phyloP scores from a whole-genome alignment of 176 grass and related monocot genomes.

The Dendrocalamus sinicus region DNA sequence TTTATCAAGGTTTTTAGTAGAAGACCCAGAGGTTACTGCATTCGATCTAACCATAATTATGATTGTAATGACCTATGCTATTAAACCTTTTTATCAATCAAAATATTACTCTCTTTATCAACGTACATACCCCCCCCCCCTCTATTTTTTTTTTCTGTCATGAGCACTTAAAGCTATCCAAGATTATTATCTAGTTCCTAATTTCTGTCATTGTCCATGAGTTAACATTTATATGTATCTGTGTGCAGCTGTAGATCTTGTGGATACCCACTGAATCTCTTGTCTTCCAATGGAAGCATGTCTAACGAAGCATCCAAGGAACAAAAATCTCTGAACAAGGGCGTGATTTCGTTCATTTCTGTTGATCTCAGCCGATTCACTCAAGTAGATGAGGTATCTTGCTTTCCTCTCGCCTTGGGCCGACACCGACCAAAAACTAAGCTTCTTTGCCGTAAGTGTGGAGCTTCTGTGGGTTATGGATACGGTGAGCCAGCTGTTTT shows the following conservation, averaged over 20 bases:
- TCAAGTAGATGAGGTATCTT: slow-evolving; percentile 49
- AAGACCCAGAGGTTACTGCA: too few species aligned
- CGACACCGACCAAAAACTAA: slow-evolving; percentile 48
- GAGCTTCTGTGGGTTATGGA: slow-evolving; percentile 33
- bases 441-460: slow-evolving; percentile 61
- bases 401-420: slow-evolving; percentile 37
- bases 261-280: slow-evolving; percentile 55
- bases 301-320: slow-evolving; percentile 36
- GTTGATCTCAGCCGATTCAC: slow-evolving; percentile 61
- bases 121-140: too few species aligned
- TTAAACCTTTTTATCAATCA: too few species aligned
- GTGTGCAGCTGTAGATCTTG: slow-evolving; percentile 45
- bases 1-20: too few species aligned
- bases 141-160: too few species aligned
- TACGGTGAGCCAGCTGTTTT: slow-evolving; percentile 53
- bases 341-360: slow-evolving; percentile 45
- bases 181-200: too few species aligned
- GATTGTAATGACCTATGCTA: too few species aligned
- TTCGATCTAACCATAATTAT: too few species aligned
- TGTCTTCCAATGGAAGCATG: slow-evolving; percentile 44
- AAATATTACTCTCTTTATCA: too few species aligned
- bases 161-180: too few species aligned
- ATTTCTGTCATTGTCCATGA: neutral
- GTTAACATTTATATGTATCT: neutral
- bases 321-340: slow-evolving; percentile 54